Evolutionary conservation across 768 basidiomycete genomes (phyloP).

Genomic region (Termitomyces sp.): DNA sequence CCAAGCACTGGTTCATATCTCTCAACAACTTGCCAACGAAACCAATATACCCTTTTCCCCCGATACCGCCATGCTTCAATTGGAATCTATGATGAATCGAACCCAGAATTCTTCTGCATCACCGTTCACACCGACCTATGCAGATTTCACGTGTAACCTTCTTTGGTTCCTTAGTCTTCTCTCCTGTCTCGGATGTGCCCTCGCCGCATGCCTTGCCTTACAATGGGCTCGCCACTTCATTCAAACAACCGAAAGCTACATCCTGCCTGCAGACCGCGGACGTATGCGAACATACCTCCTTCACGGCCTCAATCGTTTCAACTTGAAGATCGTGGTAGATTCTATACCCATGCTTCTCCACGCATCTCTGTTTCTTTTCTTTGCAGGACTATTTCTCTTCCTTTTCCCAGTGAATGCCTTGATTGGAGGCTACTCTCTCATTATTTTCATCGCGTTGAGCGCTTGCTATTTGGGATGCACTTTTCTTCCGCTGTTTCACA

Average conservation of each 20-base stretch:
- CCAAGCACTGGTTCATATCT: not conserved
- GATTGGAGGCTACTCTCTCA: not conserved
- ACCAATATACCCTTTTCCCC: not conserved
- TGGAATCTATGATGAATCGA: not conserved
- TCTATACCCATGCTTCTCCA: not conserved
- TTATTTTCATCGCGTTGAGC: not conserved
- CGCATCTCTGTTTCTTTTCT: not conserved
- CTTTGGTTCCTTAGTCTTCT: slow-evolving; percentile 22
- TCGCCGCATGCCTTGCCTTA: slow-evolving; percentile 19
- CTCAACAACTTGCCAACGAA: not conserved
- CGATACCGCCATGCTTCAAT: not conserved
- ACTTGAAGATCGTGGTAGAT: not conserved
- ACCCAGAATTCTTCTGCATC: not conserved
- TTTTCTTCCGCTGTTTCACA: not conserved
- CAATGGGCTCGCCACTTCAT: slow-evolving; percentile 13
- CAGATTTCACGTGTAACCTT: slow-evolving; percentile 16
- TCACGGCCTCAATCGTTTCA: not conserved
- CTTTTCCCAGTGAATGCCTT: not conserved
- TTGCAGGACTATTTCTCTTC: not conserved
- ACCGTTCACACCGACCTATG: slow-evolving; percentile 8
- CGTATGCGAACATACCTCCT: slow-evolving; percentile 6
- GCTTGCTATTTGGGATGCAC: not conserved
- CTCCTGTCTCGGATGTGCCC: slow-evolving; percentile 20
- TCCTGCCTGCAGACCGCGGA: slow-evolving; percentile 2
- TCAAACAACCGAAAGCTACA: not conserved